A percentile compares a stretch with the other conserved stretches of the same genome.
phyloP scores from a whole-genome alignment of 768 basidiomycete genomes.

The Tulasnella sp. region DNA sequence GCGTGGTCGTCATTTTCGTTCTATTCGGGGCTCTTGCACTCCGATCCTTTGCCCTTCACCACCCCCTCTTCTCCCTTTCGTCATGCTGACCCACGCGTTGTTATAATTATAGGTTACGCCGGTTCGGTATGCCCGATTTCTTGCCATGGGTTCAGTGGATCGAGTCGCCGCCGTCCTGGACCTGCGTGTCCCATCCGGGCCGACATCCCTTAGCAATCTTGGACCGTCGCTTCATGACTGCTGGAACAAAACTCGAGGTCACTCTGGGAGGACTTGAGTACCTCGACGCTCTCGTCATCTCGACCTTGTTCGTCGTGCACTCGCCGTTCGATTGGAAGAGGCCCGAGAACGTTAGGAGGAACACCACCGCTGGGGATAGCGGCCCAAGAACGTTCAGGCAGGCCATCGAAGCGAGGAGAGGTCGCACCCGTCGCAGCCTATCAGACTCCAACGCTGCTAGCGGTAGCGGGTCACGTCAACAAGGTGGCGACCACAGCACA shows the following conservation, averaged over 20 bases:
- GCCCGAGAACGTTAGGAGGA: not conserved
- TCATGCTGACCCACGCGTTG: not conserved
- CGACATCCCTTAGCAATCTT: slow-evolving; percentile 19
- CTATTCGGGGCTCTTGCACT: not conserved
- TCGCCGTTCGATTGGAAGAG: slow-evolving; percentile 15
- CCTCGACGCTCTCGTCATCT: slow-evolving; percentile 25
- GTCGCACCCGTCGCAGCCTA: not conserved
- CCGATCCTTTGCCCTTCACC: not conserved
- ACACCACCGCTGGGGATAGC: not conserved
- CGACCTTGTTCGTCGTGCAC: slow-evolving; percentile 22
- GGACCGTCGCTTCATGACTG: slow-evolving; percentile 24
- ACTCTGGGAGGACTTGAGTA: slow-evolving; percentile 20
- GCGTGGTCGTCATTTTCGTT: not conserved
- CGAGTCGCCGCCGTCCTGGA: slow-evolving; percentile 22
- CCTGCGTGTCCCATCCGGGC: slow-evolving; percentile 19
- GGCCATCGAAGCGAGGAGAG: not conserved
- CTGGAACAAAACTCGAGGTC: slow-evolving; percentile 22
- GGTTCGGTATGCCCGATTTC: slow-evolving; percentile 24
- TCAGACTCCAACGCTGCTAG: not conserved
- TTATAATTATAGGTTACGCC: slow-evolving; percentile 4
- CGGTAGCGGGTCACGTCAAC: not conserved
- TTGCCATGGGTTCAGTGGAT: slow-evolving; percentile 24
- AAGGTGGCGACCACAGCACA: not conserved
- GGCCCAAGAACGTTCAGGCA: not conserved
- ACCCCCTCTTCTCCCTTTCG: not conserved